Evolutionary conservation across 192 early-diverging fungal species (phyloP).

Genomic region (Borealophlyctis nickersoniae): DNA sequence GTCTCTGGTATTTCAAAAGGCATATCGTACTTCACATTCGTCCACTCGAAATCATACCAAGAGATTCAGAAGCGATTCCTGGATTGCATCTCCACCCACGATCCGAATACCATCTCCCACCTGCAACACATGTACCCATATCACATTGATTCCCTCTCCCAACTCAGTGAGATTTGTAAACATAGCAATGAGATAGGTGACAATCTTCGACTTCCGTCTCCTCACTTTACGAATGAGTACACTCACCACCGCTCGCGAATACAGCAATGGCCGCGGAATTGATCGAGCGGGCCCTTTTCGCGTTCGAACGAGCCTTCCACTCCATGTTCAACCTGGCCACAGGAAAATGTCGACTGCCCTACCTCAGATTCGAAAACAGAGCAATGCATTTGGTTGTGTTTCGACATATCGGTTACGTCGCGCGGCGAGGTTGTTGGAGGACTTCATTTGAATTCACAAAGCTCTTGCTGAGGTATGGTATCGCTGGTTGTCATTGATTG

Average conservation of each 20-base stretch:
- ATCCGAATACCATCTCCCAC: conserved; percentile 68
- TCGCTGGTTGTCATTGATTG: background rate
- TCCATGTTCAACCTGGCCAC: conserved; percentile 67
- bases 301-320: conserved; percentile 80
- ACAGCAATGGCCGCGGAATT: conserved; percentile 73
- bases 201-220: too few species aligned
- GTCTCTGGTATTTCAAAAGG: too few species aligned
- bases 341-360: conserved; percentile 66
- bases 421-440: conserved; percentile 89
- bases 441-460: conserved; percentile 90
- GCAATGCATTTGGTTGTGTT: conserved; percentile 64
- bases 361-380: conserved; percentile 73
- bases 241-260: too few species aligned
- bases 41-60: conserved; percentile 72
- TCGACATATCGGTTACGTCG: conserved; percentile 79
- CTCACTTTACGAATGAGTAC: too few species aligned
- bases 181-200: too few species aligned
- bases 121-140: conserved; percentile 77
- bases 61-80: conserved; percentile 73
- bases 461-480: conserved; percentile 50
- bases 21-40: conserved; percentile 49
- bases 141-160: conserved; percentile 82
- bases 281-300: conserved; percentile 85
- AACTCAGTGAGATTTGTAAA: conserved; percentile 80
- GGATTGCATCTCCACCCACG: conserved; percentile 64